These are phyloP conservation scores for Fusarium coffeatum DNA, from an alignment of 2,329 filamentous ascomycete species.

Conservation along the genomic window DNA sequence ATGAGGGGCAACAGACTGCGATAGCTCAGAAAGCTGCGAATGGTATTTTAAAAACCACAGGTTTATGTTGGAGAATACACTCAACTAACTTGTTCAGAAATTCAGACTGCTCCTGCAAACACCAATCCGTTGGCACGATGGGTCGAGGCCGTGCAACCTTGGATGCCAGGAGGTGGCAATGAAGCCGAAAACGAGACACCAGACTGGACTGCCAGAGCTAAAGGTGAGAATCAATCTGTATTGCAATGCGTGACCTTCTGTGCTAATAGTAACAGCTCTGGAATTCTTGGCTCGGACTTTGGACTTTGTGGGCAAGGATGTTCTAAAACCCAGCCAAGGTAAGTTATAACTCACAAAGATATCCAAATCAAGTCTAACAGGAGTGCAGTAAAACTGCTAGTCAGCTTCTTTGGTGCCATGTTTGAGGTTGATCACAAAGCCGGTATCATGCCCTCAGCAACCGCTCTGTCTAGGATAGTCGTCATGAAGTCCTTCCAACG, in stretches of 20 bases:
- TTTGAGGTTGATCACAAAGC: slow-evolving; percentile 70
- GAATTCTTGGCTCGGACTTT: slow-evolving; percentile 68
- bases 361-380: slow-evolving; percentile 10
- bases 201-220: slow-evolving; percentile 66
- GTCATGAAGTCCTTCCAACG: slow-evolving; percentile 64
- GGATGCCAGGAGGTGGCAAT: slow-evolving; percentile 60
- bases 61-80: neutral
- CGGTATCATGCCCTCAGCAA: slow-evolving; percentile 66
- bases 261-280: slow-evolving; percentile 55
- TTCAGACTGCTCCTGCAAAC: slow-evolving; percentile 57
- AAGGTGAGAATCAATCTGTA: slow-evolving; percentile 52
- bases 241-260: neutral
- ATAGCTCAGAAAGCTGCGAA: slow-evolving; percentile 61
- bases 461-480: slow-evolving; percentile 62
- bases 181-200: slow-evolving; percentile 57
- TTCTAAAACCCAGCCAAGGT: slow-evolving; percentile 64
- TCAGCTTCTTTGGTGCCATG: slow-evolving; percentile 68
- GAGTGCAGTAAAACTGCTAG: slow-evolving; percentile 56
- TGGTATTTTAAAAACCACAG: slow-evolving; percentile 45
- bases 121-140: slow-evolving; percentile 63
- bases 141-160: slow-evolving; percentile 66
- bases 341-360: slow-evolving; percentile 9
- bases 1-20: slow-evolving; percentile 54
- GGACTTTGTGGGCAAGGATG: slow-evolving; percentile 58
- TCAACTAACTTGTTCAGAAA: slow-evolving; percentile 51